These are phyloP conservation scores for Carpinus fangiana DNA, from an alignment of 306 rosid genomes.

Conservation along the genomic window DNA sequence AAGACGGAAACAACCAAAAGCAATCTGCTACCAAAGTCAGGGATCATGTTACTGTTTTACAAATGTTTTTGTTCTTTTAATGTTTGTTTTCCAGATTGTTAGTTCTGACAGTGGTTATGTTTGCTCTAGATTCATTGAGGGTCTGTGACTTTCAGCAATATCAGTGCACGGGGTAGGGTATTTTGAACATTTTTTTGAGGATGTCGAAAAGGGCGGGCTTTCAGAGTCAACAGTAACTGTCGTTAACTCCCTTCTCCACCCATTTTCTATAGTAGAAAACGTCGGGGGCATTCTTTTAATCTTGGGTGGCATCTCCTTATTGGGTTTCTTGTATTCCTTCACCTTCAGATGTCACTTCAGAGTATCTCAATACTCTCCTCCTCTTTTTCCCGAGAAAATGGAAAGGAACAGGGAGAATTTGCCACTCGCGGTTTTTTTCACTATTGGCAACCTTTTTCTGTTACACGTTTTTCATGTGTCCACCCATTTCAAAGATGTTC, in stretches of 20 bases:
- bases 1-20: conserved; percentile 26
- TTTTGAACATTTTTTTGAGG: not conserved
- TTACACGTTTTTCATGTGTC: not conserved
- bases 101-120: not conserved
- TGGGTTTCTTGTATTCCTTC: not conserved
- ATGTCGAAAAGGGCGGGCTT: conserved; percentile 17
- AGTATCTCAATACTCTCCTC: not conserved
- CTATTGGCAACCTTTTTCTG: not conserved
- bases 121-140: not conserved
- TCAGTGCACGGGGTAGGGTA: not conserved
- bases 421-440: not conserved
- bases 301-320: not conserved
- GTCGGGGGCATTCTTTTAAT: not conserved
- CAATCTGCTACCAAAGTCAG: conserved; percentile 12
- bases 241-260: conserved; percentile 30
- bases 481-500: not conserved
- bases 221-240: conserved; percentile 20
- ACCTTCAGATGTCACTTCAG: too few relatives aligned
- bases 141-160: not conserved
- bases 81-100: not conserved
- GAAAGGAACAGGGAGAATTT: not conserved
- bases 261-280: not conserved
- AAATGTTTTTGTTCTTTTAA: not conserved
- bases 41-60: conserved; percentile 31
- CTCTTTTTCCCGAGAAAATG: not conserved